These are phyloP conservation scores for Tubosaeta sp. DNA, from an alignment of 768 basidiomycete species.

Conservation along the genomic window DNA sequence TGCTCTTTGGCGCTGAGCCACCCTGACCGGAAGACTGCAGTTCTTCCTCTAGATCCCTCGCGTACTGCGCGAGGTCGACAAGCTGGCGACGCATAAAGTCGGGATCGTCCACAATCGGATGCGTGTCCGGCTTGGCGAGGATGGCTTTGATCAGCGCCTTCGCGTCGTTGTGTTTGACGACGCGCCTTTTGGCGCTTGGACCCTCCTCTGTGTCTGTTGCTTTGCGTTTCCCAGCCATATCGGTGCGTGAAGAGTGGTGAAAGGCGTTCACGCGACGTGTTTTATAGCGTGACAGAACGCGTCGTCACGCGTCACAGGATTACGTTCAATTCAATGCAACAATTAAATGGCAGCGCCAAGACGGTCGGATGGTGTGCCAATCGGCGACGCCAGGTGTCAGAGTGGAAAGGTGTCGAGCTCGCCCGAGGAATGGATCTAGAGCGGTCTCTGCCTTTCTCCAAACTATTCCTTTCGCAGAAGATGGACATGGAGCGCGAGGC, in stretches of 20 bases:
- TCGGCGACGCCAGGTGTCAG: neutral
- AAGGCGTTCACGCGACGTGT: conserved; percentile 9
- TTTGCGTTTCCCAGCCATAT: conserved; percentile 36
- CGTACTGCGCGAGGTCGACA: conserved; percentile 33
- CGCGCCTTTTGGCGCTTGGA: conserved; percentile 29
- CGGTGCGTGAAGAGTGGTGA: neutral
- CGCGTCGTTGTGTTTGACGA: conserved; percentile 28
- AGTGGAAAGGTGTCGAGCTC: too few species aligned
- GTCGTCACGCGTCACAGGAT: conserved; percentile 22
- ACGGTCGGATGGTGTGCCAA: neutral
- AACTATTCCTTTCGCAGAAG: too few species aligned
- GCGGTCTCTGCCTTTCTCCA: too few species aligned
- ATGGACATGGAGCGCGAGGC: too few species aligned
- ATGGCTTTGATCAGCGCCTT: conserved; percentile 35
- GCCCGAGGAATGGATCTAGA: neutral
- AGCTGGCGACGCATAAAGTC: conserved; percentile 27
- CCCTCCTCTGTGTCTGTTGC: conserved; percentile 17
- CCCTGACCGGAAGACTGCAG: conserved; percentile 16
- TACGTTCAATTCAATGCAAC: neutral
- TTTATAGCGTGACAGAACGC: conserved; percentile 22
- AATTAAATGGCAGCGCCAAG: too few species aligned
- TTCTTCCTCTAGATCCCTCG: conserved; percentile 28
- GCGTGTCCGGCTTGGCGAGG: conserved; percentile 34
- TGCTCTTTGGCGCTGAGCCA: conserved; percentile 24
- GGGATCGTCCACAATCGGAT: conserved; percentile 34